Conservation (phyloP, 345 rosid genomes). For the Syzygium aqueum region DNA sequence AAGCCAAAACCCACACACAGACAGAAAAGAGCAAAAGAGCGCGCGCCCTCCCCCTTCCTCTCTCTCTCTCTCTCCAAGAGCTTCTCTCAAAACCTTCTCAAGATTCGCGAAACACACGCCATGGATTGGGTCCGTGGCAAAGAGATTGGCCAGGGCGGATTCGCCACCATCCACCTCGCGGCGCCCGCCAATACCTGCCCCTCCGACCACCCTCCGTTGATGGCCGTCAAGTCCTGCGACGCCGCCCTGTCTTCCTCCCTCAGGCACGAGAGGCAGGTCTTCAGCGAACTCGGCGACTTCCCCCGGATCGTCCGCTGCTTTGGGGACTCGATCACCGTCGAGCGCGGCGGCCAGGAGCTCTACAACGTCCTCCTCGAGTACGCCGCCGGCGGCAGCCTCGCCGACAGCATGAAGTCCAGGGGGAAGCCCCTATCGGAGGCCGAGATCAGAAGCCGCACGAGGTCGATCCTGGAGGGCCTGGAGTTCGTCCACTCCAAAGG, state of each 20-base stretch:
- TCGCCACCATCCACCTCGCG: conserved; percentile 38
- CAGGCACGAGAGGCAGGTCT: conserved; percentile 40
- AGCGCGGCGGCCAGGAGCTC: conserved; percentile 27
- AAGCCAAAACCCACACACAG: neutral
- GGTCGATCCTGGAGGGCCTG: conserved; percentile 48
- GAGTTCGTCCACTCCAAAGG: conserved; percentile 48
- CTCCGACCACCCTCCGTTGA: conserved; percentile 19
- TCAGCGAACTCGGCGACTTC: conserved; percentile 31
- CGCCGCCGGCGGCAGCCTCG: conserved; percentile 64
- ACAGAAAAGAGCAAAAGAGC: neutral
- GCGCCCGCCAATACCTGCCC: neutral
- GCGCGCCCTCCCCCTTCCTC: neutral
- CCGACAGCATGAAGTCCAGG: conserved; percentile 8
- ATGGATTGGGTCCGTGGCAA: conserved; percentile 1
- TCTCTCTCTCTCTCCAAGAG: neutral
- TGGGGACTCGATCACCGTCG: conserved; percentile 34
- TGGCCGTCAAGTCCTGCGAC: conserved; percentile 69
- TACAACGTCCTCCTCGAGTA: conserved; percentile 65
- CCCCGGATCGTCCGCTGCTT: conserved; percentile 41
- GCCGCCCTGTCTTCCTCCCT: conserved; percentile 23
- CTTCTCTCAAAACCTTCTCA: neutral
- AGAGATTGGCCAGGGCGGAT: neutral
- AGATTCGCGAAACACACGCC: neutral
- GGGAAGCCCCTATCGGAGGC: conserved; percentile 39
- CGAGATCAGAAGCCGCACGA: conserved; percentile 36